phyloP scores from a whole-genome alignment of 140 eudicot genomes.

The Ambrosia hybrid region DNA sequence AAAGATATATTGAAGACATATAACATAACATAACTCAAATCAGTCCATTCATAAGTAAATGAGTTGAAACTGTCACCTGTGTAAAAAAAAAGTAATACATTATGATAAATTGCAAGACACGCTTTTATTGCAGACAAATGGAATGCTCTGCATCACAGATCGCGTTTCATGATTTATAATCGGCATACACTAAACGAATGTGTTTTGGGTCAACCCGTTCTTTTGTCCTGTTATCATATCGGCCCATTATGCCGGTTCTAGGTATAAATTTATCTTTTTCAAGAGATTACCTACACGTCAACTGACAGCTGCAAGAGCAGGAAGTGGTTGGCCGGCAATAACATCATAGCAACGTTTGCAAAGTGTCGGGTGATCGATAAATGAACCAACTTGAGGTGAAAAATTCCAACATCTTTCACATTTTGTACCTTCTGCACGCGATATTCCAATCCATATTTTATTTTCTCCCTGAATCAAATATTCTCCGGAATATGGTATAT shows the following conservation, averaged over 20 bases:
- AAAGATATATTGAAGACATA: no score
- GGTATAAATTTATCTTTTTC: no score
- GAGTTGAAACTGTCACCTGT: background rate
- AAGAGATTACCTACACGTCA: constrained; percentile 6
- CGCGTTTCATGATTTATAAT: constrained; percentile 8
- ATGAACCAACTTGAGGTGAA: constrained; percentile 56
- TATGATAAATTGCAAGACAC: background rate
- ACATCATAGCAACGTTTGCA: constrained; percentile 71
- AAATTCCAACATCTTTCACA: constrained; percentile 93
- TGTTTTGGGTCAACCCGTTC: background rate
- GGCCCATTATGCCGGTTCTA: background rate
- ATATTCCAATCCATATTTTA: constrained; percentile 86
- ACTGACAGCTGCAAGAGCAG: constrained; percentile 57
- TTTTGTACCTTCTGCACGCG: constrained; percentile 81
- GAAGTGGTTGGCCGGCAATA: constrained; percentile 49
- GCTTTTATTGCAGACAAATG: background rate
- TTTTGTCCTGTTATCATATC: constrained; percentile 1
- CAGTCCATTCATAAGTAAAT: background rate
- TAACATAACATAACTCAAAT: background rate
- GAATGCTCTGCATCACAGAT: background rate
- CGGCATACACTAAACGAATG: constrained; percentile 16
- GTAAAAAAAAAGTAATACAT: background rate
- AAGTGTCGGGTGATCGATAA: constrained; percentile 64
- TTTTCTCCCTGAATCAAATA: constrained; percentile 57
- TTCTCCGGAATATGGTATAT: constrained; percentile 69